Evolutionary conservation across 805 yeast genomes (phyloP).

Genomic region (Naumovozyma castellii): DNA sequence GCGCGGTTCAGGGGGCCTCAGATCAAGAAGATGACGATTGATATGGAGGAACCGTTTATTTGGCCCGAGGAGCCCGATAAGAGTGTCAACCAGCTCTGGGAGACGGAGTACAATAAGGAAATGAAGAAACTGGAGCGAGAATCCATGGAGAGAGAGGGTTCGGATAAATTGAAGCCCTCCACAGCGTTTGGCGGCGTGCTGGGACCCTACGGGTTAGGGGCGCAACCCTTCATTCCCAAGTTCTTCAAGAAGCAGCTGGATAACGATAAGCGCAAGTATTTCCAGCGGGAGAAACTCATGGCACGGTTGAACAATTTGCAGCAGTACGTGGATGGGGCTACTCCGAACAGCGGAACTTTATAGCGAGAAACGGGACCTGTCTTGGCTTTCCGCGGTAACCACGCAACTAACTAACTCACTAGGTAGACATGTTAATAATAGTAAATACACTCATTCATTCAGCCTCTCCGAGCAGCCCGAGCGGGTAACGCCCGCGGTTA

Average conservation of each 20-base stretch:
- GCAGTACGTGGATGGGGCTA: conserved; percentile 2
- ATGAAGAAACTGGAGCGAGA: conserved; percentile 44
- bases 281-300: conserved; percentile 8
- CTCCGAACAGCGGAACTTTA: background rate
- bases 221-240: conserved; percentile 56
- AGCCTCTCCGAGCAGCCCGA: too few relatives aligned
- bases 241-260: conserved; percentile 35
- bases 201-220: conserved; percentile 49
- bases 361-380: too few relatives aligned
- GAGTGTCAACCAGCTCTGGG: conserved; percentile 33
- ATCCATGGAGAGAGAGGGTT: conserved; percentile 37
- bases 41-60: conserved; percentile 88
- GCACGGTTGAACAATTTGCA: conserved; percentile 7
- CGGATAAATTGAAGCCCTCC: conserved; percentile 59
- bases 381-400: too few relatives aligned
- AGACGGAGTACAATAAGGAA: conserved; percentile 27
- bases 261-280: conserved; percentile 33
- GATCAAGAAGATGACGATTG: conserved; percentile 92
- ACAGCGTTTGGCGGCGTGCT: conserved; percentile 63
- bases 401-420: too few relatives aligned
- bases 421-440: too few relatives aligned
- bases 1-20: conserved; percentile 74
- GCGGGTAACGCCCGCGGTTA: too few relatives aligned
- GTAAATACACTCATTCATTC: too few relatives aligned
- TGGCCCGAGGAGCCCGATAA: conserved; percentile 70